Evolutionary conservation across 768 basidiomycete genomes (phyloP), one percentile per base, ranked within the genome.

Genomic region (Lactarius akahatsu): DNA sequence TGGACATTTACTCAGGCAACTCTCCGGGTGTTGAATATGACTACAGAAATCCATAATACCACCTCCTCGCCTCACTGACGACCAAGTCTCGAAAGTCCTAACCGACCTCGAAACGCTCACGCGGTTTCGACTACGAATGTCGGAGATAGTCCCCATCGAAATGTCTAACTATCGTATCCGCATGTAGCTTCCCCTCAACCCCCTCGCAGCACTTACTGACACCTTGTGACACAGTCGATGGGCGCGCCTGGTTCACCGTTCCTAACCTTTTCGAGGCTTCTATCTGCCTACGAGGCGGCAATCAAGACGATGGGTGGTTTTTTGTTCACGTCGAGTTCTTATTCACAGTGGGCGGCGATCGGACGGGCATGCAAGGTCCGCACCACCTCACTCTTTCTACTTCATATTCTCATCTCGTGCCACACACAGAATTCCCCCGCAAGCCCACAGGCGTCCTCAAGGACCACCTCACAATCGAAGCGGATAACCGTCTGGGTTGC

Each of bases 271-370:
- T 94, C 73, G 85, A 89, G 73, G 83, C 85, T 8, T 88, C 89
- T 2, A 76, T 94, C 34, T 93, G 86, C 71, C 80, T 94, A 62
- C 83, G 83, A 62, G 93, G 92, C 26, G 88, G 85, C 23, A 82
- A 85, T 66, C 78, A 80, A 67, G 80, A 83, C 56, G 90, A 92
- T 67, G 86, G 88, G 1, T 97, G 94, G 94, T 95, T 95, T 76
- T 89, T 93, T 69, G 87, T 91, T 26, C 78, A 85, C 65, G 88
- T 90, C 0, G 87, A 89, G 71, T 93, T 94, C 72, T 78, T 89
- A 34, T 84, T 93, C 54, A 86, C 77, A 38, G 82, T 92, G 7
- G 87, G 88, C 18, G 91, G 91, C 15, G 91, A 91, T 73, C 78
- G 85, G 47, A 89, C 88, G 41, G 85, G 85, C 15, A 78, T 86